Evolutionary conservation across 805 yeast genomes (phyloP).

Genomic region (Teunomyces aglyptinius): DNA sequence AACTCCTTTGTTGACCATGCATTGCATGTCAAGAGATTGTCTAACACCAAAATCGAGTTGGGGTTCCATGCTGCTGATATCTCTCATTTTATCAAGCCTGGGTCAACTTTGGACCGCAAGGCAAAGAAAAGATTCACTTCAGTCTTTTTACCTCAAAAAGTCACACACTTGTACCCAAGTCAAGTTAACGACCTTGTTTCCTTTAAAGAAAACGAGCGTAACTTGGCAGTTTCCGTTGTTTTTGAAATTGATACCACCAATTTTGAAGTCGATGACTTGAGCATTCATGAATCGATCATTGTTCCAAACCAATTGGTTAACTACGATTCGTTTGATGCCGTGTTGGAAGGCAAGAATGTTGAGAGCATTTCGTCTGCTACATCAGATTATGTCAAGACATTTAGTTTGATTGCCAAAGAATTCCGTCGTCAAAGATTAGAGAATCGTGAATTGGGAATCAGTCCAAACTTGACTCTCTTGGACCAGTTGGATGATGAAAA

Average conservation of each 20-base stretch:
- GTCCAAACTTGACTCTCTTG: constrained; percentile 60
- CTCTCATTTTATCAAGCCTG: constrained; percentile 66
- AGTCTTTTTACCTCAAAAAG: constrained; percentile 79
- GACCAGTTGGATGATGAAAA: constrained; percentile 86
- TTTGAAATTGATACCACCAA: constrained; percentile 74
- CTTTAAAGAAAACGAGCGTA: constrained; percentile 56
- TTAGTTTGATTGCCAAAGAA: constrained; percentile 63
- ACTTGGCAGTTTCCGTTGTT: constrained; percentile 72
- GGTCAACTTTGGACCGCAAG: constrained; percentile 79
- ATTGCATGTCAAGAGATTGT: constrained; percentile 66
- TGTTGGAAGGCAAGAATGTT: constrained; percentile 33
- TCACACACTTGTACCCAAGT: constrained; percentile 65
- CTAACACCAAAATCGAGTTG: constrained; percentile 64
- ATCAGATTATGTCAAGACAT: constrained; percentile 61
- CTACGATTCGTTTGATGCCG: constrained; percentile 54
- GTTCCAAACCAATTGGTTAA: constrained; percentile 58
- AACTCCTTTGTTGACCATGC: constrained; percentile 72
- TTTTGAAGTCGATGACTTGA: constrained; percentile 70
- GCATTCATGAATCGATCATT: constrained; percentile 71
- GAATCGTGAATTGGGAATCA: constrained; percentile 46
- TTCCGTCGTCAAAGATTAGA: constrained; percentile 66
- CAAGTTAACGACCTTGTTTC: constrained; percentile 59
- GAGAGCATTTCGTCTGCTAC: constrained; percentile 50
- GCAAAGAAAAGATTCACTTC: constrained; percentile 88
- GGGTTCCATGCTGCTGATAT: constrained; percentile 88